Evolutionary conservation across 371 early-diverging fungal genomes (phyloP).

Genomic region (Mucor racemosus): DNA sequence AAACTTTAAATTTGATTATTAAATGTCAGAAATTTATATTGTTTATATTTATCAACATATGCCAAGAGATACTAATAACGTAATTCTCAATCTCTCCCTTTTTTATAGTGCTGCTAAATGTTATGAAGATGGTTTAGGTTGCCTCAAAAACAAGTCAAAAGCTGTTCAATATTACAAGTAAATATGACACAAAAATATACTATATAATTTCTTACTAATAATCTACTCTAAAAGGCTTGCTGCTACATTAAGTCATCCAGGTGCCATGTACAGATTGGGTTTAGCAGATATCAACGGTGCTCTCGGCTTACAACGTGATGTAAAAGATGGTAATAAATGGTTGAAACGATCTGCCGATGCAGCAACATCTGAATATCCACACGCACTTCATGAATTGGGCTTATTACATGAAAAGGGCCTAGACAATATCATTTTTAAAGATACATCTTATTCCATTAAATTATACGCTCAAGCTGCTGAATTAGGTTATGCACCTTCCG

Average conservation of each 20-base stretch:
- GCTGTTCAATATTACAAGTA: slow-evolving; percentile 73
- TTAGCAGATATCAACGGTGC: slow-evolving; percentile 72
- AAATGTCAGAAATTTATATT: slow-evolving; percentile 1
- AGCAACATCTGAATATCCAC: slow-evolving; percentile 74
- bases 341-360: slow-evolving; percentile 75
- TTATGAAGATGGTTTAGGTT: slow-evolving; percentile 72
- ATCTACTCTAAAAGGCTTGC: slow-evolving; percentile 32
- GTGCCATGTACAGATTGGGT: slow-evolving; percentile 75
- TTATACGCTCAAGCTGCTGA: slow-evolving; percentile 72
- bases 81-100: background rate
- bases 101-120: slow-evolving; percentile 61
- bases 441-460: slow-evolving; percentile 70
- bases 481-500: slow-evolving; percentile 77
- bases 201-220: background rate
- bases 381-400: slow-evolving; percentile 79
- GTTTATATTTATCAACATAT: background rate
- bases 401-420: slow-evolving; percentile 73
- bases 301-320: slow-evolving; percentile 60
- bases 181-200: too few relatives aligned
- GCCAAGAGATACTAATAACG: slow-evolving; percentile 5
- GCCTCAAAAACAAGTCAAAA: slow-evolving; percentile 60
- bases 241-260: slow-evolving; percentile 71
- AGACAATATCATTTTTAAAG: slow-evolving; percentile 70
- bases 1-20: background rate
- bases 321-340: slow-evolving; percentile 82